phyloP scores from a whole-genome alignment of 768 basidiomycete species.

The Thelephora aurantiotincta region DNA sequence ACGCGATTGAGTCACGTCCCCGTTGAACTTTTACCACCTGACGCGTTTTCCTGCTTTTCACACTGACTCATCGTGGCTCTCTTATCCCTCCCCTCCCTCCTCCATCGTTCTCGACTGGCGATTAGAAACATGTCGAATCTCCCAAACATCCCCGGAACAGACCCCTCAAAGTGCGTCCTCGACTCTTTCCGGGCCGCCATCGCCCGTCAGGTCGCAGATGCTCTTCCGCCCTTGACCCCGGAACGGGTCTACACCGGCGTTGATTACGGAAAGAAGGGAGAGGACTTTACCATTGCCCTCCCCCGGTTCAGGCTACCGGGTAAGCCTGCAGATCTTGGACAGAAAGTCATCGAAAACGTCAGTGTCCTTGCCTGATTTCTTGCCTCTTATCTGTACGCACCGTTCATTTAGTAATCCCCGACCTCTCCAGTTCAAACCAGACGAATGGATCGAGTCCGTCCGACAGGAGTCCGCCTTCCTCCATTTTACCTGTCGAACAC shows the following conservation, averaged over 20 bases:
- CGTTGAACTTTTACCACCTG: too few species aligned
- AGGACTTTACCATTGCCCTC: slow-evolving; percentile 82
- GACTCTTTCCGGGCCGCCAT: slow-evolving; percentile 77
- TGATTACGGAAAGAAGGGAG: slow-evolving; percentile 87
- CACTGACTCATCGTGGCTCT: too few species aligned
- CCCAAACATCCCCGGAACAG: slow-evolving; percentile 30
- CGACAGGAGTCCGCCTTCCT: slow-evolving; percentile 69
- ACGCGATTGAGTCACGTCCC: too few species aligned
- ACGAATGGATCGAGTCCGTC: slow-evolving; percentile 63
- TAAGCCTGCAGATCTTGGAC: slow-evolving; percentile 67
- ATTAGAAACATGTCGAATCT: slow-evolving; percentile 12
- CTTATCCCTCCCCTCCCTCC: too few species aligned
- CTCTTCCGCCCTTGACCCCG: slow-evolving; percentile 46
- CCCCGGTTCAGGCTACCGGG: slow-evolving; percentile 83
- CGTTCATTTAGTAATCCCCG: background rate
- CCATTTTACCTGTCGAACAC: slow-evolving; percentile 59
- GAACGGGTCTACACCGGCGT: slow-evolving; percentile 77
- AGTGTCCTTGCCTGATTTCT: background rate
- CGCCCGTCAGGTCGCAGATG: slow-evolving; percentile 54
- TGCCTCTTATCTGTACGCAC: background rate
- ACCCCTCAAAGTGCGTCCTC: slow-evolving; percentile 51
- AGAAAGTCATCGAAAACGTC: slow-evolving; percentile 62
- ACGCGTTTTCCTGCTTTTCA: too few species aligned
- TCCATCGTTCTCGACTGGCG: background rate
- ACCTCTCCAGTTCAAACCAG: slow-evolving; percentile 58